These are phyloP conservation scores for Dipodascus geniculatus DNA, from an alignment of 805 yeast species.

Conservation along the genomic window DNA sequence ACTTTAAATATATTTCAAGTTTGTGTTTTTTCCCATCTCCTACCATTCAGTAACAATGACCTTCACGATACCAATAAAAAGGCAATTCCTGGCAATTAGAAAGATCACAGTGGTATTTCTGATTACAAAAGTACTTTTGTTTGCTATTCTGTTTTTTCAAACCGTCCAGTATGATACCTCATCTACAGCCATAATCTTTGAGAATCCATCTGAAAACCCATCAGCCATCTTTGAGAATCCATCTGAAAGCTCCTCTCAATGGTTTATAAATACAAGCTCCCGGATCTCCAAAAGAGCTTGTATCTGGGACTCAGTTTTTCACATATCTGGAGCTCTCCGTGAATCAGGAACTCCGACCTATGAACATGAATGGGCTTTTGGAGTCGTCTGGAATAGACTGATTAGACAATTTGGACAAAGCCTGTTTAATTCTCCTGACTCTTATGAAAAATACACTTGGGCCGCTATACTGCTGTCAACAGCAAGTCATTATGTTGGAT, in stretches of 20 bases:
- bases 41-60: not conserved
- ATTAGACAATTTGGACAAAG: slow-evolving; percentile 20
- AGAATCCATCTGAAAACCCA: not conserved
- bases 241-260: not conserved
- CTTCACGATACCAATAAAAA: not conserved
- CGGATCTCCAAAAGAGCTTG: slow-evolving; percentile 30
- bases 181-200: slow-evolving; percentile 5
- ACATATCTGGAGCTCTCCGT: slow-evolving; percentile 41
- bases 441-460: slow-evolving; percentile 25
- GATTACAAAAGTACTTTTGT: not conserved
- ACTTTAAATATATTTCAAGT: not conserved
- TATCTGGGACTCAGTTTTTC: slow-evolving; percentile 83
- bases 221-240: slow-evolving; percentile 3
- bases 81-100: not conserved
- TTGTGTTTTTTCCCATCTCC: not conserved
- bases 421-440: slow-evolving; percentile 6
- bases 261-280: slow-evolving; percentile 2
- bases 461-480: slow-evolving; percentile 35
- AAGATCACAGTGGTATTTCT: not conserved
- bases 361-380: slow-evolving; percentile 88
- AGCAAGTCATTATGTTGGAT: slow-evolving; percentile 43
- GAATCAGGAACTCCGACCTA: slow-evolving; percentile 31
- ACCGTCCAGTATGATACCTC: slow-evolving; percentile 1
- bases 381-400: slow-evolving; percentile 61
- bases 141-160: not conserved